Evolutionary conservation across 2,329 filamentous ascomycete genomes (phyloP).

Genomic region (Pestalotiopsis sp.): DNA sequence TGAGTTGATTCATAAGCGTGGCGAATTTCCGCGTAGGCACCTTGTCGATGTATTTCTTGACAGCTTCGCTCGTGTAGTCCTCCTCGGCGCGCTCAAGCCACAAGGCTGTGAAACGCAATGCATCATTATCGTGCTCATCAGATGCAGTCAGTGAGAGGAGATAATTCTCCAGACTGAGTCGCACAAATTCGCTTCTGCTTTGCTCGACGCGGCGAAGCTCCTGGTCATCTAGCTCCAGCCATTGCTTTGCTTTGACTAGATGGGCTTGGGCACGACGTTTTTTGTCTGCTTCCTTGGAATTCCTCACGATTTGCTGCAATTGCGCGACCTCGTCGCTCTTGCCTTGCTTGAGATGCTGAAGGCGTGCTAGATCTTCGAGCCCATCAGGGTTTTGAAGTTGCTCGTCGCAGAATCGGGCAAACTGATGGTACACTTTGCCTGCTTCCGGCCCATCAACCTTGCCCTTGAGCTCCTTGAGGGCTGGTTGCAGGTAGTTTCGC

Average conservation of each 20-base stretch:
- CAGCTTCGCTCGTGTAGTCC: slow-evolving; percentile 73
- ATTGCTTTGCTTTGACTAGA: slow-evolving; percentile 74
- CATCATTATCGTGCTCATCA: slow-evolving; percentile 86
- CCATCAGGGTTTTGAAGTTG: slow-evolving; percentile 86
- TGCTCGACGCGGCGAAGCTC: slow-evolving; percentile 79
- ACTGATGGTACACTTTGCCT: slow-evolving; percentile 89
- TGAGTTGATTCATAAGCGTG: slow-evolving; percentile 89
- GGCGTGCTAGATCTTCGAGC: slow-evolving; percentile 78
- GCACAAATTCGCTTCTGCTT: slow-evolving; percentile 79
- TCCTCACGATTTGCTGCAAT: slow-evolving; percentile 60
- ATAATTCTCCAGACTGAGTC: slow-evolving; percentile 90
- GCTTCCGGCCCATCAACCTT: slow-evolving; percentile 69
- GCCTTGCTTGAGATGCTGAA: slow-evolving; percentile 75
- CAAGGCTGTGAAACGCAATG: slow-evolving; percentile 86
- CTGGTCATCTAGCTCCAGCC: slow-evolving; percentile 86
- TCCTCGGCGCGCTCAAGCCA: slow-evolving; percentile 90
- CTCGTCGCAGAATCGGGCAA: slow-evolving; percentile 91
- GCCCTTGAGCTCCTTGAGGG: slow-evolving; percentile 77
- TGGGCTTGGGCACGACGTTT: slow-evolving; percentile 60
- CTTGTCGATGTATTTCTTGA: slow-evolving; percentile 65
- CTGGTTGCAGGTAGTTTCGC: slow-evolving; percentile 79
- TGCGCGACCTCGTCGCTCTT: slow-evolving; percentile 80
- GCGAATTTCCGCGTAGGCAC: slow-evolving; percentile 94
- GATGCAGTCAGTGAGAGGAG: slow-evolving; percentile 80
- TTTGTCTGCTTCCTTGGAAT: slow-evolving; percentile 50